phyloP scores from a whole-genome alignment of 352 stramenopile genomes.

The Phytophthora pseudosyringae region DNA sequence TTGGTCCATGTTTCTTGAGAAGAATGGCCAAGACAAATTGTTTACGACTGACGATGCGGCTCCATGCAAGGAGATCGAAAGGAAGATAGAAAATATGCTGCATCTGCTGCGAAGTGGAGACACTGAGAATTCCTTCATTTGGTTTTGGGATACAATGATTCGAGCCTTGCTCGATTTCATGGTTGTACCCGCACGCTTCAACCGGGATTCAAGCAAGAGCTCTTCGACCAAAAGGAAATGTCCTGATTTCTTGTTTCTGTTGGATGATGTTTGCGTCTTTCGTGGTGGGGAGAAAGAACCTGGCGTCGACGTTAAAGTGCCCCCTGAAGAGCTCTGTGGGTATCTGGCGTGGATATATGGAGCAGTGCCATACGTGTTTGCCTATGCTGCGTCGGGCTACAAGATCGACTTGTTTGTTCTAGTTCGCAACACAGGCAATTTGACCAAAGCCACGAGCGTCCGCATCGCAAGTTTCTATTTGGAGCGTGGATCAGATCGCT shows the following conservation, averaged over 20 bases:
- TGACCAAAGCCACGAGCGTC: too few relatives aligned
- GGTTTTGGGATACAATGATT: conserved; percentile 4
- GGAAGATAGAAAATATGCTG: too few relatives aligned
- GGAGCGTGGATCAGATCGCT: neutral
- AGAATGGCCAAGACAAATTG: too few relatives aligned
- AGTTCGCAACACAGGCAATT: neutral
- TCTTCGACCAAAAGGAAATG: neutral
- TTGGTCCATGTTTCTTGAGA: too few relatives aligned
- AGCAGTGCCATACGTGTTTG: conserved; percentile 18
- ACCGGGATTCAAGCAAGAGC: conserved; percentile 5
- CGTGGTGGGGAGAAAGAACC: conserved; percentile 12
- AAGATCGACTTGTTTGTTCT: conserved; percentile 10
- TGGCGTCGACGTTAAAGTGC: neutral
- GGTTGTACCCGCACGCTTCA: neutral
- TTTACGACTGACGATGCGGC: too few relatives aligned
- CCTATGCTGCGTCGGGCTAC: conserved; percentile 16
- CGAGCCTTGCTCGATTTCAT: conserved; percentile 1
- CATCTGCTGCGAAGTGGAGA: too few relatives aligned
- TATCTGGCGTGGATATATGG: conserved; percentile 4
- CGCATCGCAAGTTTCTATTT: conserved; percentile 5
- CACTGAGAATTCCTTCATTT: neutral
- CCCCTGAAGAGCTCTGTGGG: neutral
- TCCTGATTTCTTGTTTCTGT: conserved; percentile 15
- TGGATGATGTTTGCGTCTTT: conserved; percentile 16
- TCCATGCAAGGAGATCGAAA: too few relatives aligned